These are phyloP conservation scores for Exserohilum turcica DNA, from an alignment of 2,329 filamentous ascomycete species.

Conservation along the genomic window DNA sequence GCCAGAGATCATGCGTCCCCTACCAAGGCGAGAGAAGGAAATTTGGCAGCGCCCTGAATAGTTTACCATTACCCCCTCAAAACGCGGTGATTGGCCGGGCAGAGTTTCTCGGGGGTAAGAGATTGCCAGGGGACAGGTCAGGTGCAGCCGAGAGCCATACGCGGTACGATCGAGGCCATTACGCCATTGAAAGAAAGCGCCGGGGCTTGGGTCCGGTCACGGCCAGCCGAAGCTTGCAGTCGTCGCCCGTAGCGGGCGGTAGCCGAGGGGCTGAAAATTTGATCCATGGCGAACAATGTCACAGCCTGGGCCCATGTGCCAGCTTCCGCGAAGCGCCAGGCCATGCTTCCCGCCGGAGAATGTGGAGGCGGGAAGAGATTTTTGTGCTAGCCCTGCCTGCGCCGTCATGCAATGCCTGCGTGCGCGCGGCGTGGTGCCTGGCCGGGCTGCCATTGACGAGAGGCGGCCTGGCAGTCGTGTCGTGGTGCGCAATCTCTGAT, in stretches of 20 bases:
- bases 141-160: slow-evolving; percentile 9
- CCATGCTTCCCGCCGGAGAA: slow-evolving; percentile 17
- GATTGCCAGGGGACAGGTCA: slow-evolving; percentile 26
- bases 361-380: slow-evolving; percentile 33
- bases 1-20: slow-evolving; percentile 41
- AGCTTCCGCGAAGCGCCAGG: slow-evolving; percentile 8
- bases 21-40: slow-evolving; percentile 11
- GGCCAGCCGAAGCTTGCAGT: background rate
- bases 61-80: slow-evolving; percentile 19
- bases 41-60: slow-evolving; percentile 16
- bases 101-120: slow-evolving; percentile 35
- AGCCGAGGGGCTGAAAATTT: slow-evolving; percentile 27
- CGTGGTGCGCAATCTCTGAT: slow-evolving; percentile 7
- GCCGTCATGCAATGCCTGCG: slow-evolving; percentile 13
- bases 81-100: slow-evolving; percentile 18
- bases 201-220: slow-evolving; percentile 8
- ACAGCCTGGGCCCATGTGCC: slow-evolving; percentile 4
- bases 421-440: slow-evolving; percentile 12
- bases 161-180: slow-evolving; percentile 12
- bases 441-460: background rate
- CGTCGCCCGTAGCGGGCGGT: background rate
- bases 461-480: slow-evolving; percentile 1
- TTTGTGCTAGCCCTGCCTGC: slow-evolving; percentile 6
- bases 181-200: slow-evolving; percentile 17
- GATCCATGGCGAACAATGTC: slow-evolving; percentile 26